These are phyloP conservation scores for Colletotrichum siamense DNA, from an alignment of 2,329 filamentous ascomycete species.

Conservation along the genomic window DNA sequence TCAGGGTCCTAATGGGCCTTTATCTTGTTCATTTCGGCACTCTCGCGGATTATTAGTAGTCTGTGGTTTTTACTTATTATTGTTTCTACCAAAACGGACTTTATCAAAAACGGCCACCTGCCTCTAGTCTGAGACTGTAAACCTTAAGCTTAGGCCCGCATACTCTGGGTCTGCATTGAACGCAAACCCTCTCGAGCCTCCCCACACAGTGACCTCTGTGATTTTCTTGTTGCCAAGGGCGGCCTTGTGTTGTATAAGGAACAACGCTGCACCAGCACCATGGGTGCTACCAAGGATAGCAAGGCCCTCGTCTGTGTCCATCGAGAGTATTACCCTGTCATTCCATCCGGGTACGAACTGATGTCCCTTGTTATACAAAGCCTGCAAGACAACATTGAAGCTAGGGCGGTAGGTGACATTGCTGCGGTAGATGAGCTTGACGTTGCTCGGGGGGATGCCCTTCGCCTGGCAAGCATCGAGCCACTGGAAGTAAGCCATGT, in stretches of 20 bases:
- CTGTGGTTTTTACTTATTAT: too few relatives aligned
- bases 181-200: not conserved
- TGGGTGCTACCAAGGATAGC: not conserved
- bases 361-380: not conserved
- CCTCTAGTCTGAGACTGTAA: not conserved
- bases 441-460: not conserved
- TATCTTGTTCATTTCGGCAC: not conserved
- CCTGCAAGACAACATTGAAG: not conserved
- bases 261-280: not conserved
- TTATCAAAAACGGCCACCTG: rapidly evolving
- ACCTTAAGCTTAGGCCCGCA: not conserved
- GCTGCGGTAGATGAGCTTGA: not conserved
- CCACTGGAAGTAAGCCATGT: not conserved
- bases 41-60: not conserved
- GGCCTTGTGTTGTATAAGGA: not conserved
- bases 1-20: too few relatives aligned
- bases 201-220: not conserved
- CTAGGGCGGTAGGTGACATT: not conserved
- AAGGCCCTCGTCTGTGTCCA: not conserved
- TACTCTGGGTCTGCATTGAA: not conserved
- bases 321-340: not conserved
- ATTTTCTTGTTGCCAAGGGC: not conserved
- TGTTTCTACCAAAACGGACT: not conserved
- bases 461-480: not conserved
- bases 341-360: not conserved